Evolutionary conservation across 768 basidiomycete species (phyloP), one percentile per base, ranked within the genome.

Genomic region (Epithele typhae): DNA sequence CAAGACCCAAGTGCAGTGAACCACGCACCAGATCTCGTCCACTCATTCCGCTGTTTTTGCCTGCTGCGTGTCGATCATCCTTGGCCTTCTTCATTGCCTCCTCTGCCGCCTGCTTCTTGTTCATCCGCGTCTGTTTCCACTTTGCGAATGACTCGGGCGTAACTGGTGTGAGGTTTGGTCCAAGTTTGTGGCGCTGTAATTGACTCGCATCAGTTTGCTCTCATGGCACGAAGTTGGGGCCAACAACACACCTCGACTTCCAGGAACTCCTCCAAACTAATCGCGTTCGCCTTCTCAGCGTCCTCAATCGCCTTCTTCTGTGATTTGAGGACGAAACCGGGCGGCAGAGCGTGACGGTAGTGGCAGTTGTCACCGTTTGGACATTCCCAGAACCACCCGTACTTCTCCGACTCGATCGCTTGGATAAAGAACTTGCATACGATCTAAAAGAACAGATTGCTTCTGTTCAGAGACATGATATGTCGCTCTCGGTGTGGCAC

Each of bases 391-490:
- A 95, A 95, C 92, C 92, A 94, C 22, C 92, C 91, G 59, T 88
- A 92, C 76, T 92, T 93, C 63, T 89, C 81, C 3, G 75, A 72
- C 64, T 99, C 96, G 62, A 99, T 95, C 37, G 96, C 95, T 61
- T 95, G 84, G 57, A 99, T 88, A 62, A 99, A 99, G 71, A 70
- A 82, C 67, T 95, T 98, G 82, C 96, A 99, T 4, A 99, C 95
- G 61, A 99, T 96, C 89, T 95, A 22, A 9, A 3, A 5, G 1
- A 43, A 9, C 15, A 6, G 4, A 12, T 22, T 5, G 32, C 14
- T 25, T 7, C 6, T 5, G 27, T 2, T 7, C 15, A 35, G 4
- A 32, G 14, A 14, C 15, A 5, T 3, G 22, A 7, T 2, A 5
- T 22, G 7, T 15, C 6, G 37, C 33, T 14, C 25, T 24, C 45